These are phyloP conservation scores for Pythium rhizo-oryzae DNA, from an alignment of 352 stramenopile species.

Conservation along the genomic window DNA sequence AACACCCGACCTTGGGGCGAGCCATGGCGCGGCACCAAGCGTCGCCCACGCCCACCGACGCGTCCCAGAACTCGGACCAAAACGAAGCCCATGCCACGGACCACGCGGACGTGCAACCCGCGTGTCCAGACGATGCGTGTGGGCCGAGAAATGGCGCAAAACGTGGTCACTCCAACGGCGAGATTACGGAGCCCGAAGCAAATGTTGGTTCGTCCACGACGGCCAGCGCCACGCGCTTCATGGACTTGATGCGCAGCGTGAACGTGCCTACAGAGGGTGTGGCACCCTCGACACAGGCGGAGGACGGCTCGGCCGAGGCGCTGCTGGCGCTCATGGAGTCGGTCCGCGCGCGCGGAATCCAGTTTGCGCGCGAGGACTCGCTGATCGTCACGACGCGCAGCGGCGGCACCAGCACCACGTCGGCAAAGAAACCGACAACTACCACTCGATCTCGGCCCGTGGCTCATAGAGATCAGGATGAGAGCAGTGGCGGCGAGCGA, in stretches of 20 bases:
- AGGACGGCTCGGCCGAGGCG: constrained; percentile 21
- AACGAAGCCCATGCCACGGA: background rate
- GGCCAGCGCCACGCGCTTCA: background rate
- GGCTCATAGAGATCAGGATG: background rate
- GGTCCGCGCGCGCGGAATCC: background rate
- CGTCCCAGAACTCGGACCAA: background rate
- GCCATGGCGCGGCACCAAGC: background rate
- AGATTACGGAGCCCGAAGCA: background rate
- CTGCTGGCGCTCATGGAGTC: constrained; percentile 27
- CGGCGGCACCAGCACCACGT: too few species aligned
- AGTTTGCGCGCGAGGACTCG: background rate
- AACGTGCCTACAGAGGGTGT: background rate
- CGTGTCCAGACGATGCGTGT: background rate
- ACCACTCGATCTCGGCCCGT: background rate
- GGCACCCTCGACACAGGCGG: background rate
- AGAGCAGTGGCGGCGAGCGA: constrained; percentile 6
- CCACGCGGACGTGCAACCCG: background rate
- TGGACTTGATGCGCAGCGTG: constrained; percentile 2
- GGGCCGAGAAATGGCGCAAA: background rate
- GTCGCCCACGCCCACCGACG: background rate
- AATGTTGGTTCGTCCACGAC: background rate
- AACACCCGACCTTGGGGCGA: background rate
- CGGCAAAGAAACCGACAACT: background rate
- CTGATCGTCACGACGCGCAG: background rate
- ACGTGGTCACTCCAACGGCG: background rate